Evolutionary conservation across 148 eudicot species (phyloP), one percentile per base, ranked within the genome.

Genomic region (Rhododendron ferrugineum): DNA sequence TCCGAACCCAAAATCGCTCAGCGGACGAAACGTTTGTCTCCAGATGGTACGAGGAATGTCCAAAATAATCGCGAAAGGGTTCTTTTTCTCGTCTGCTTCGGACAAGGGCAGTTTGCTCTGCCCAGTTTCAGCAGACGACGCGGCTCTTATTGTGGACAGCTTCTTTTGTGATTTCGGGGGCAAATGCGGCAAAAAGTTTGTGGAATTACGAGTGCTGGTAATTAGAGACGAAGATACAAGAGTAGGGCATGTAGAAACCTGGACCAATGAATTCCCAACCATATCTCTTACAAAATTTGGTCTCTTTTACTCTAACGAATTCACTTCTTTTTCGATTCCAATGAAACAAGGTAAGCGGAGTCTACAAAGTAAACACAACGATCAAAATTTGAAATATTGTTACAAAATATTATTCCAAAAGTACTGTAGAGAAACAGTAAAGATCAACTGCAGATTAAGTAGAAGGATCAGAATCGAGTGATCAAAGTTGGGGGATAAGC

Each of bases 1-100:
- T 82, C 98, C 98, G 80, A 93, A 96, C 26, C 99, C 99, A 85
- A 95, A 95, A 85, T 93, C 98, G 78, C 93, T 89, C 84, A 96
- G 79, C 20, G 99, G 98, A 34, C 91, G 92, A 81, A 94, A 37
- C 10, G 98, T 91, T 79, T 90, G 91, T 88, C 85, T 92, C 99
- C 99, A 96, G 70, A 96, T 86, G 72, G 87, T 88, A 66, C 89
- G 86, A 34, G 99, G 98, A 77, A 91, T 84, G 86, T 93, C 93
- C 44, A 94, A 78, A 88, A 92, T 62, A 46, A 87, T 86, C 18
- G 95, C 80, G 76, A 94, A 81, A 42, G 93, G 90, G 80, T 86
- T 87, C 83, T 90, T 94, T 62, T 88, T 49, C 72, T 90, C 9
- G 36, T 70, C 92, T 37, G 84, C 58, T 54, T 91, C 64, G 4